Evolutionary conservation across 2,329 filamentous ascomycete species (phyloP), one percentile per base, ranked within the genome.

Genomic region (Claviceps quebecensis): DNA sequence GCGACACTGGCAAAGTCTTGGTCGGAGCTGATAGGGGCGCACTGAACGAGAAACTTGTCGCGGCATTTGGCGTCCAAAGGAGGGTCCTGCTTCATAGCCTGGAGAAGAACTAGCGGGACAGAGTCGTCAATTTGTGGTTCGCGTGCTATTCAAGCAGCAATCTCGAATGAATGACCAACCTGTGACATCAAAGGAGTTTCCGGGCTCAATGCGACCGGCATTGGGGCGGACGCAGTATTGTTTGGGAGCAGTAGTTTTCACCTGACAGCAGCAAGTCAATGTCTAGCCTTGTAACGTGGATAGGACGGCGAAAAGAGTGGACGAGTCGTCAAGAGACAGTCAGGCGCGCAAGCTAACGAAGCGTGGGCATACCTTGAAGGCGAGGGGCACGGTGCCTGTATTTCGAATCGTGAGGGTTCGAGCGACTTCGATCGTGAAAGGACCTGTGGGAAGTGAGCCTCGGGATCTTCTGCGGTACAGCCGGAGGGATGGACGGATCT

Each of bases 201-300:
- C 87, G 40, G 90, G 83, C 66, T 95, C 90, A 67, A 98, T 93
- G 67, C 90, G 86, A 62, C 93, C 93, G 49, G 90, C 95, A 75
- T 98, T 97, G 52, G 93, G 91, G 62, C 93, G 84, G 53, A 97
- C 91, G 68, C 93, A 97, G 73, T 98, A 98, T 91, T 97, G 93
- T 73, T 97, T 97, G 37, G 93, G 93, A 48, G 93, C 93, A 56
- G 93, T 98, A 47, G 93, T 98, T 82, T 98, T 98, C 70, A 98
- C 93, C 89, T 95, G 60, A 14, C 14, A 44, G 22, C 45, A 17
- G 38, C n/a, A 17, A 23, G 11, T 47, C 16, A 37, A 39, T 22
- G 49, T 41, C 29, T 16, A 29, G 39, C 38, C n/a, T 49, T 26
- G 17, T 4, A 16, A 9, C 17, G 39, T 39, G 34, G 17, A 29